phyloP scores from a whole-genome alignment of 2,329 filamentous ascomycete genomes.

The Bipolaris bicolor region DNA sequence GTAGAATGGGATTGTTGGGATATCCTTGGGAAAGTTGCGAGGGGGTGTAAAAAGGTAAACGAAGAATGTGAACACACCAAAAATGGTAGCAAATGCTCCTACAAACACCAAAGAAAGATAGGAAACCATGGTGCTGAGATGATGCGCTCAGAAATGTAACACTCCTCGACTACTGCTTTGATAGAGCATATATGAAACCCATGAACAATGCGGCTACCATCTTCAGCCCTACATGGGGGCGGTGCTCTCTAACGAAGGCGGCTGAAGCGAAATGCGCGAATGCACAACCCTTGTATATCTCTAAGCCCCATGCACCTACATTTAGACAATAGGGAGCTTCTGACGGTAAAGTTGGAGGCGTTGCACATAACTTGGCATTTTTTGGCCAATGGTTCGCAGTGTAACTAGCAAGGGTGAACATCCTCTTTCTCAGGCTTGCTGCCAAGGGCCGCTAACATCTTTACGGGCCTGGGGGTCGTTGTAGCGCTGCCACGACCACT shows the following conservation, averaged over 20 bases:
- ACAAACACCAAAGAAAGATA: conserved; percentile 33
- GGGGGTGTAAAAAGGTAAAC: conserved; percentile 35
- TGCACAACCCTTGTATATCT: conserved; percentile 9
- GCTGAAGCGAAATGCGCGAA: conserved; percentile 18
- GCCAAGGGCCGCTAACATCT: conserved; percentile 21
- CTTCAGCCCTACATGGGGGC: conserved; percentile 22
- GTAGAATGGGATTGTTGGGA: conserved; percentile 55
- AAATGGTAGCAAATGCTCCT: conserved; percentile 23
- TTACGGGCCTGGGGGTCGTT: background rate
- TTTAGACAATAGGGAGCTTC: conserved; percentile 31
- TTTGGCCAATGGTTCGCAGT: conserved; percentile 15
- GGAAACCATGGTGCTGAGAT: conserved; percentile 27
- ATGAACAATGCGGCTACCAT: conserved; percentile 6
- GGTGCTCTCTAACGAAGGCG: conserved; percentile 15
- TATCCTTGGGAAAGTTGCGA: conserved; percentile 43
- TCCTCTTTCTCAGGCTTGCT: conserved; percentile 16
- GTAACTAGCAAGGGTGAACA: conserved; percentile 16
- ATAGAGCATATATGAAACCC: conserved; percentile 25
- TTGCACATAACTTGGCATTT: conserved; percentile 14
- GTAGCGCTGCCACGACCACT: conserved; percentile 15
- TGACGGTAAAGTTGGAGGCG: conserved; percentile 17
- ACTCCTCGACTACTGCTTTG: conserved; percentile 5
- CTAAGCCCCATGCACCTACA: conserved; percentile 17
- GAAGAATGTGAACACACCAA: conserved; percentile 30
- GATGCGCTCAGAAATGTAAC: conserved; percentile 4